These are phyloP conservation scores for Botrytis deweyae DNA, from an alignment of 2,329 filamentous ascomycete species.

Conservation along the genomic window DNA sequence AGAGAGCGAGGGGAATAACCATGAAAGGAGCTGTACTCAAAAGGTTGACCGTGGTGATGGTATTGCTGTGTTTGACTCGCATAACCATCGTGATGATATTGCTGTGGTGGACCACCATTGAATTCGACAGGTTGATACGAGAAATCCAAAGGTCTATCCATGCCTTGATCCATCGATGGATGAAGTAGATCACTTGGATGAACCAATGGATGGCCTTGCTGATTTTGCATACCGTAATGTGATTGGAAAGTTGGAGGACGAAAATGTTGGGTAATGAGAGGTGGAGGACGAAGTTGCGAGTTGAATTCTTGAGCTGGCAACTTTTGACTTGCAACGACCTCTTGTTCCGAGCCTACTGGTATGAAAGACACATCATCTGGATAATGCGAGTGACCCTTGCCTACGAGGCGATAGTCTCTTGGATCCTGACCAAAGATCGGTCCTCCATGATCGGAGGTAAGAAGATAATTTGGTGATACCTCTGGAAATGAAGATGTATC, in stretches of 20 bases:
- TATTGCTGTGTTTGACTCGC: background rate
- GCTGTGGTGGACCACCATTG: background rate
- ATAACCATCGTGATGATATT: background rate
- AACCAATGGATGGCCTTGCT: background rate
- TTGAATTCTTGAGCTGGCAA: background rate
- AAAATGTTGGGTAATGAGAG: background rate
- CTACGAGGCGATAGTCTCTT: background rate
- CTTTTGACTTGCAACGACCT: background rate
- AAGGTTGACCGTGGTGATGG: background rate
- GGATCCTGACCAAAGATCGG: background rate
- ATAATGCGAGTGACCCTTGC: background rate
- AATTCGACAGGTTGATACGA: background rate
- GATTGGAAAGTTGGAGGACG: background rate
- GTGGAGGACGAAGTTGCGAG: background rate
- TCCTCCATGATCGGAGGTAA: background rate
- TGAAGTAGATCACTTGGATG: background rate
- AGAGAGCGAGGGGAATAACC: background rate
- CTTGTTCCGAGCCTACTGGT: background rate
- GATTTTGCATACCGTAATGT: background rate
- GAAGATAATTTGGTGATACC: background rate
- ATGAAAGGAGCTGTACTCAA: conserved; percentile 4
- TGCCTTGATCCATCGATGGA: background rate
- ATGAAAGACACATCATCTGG: background rate
- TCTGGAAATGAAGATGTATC: background rate
- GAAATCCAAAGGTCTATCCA: background rate